A percentile compares a stretch with the other conserved stretches of the same genome.
These are phyloP conservation scores for Globisporangium parvum DNA, from an alignment of 352 stramenopile genomes.

Conservation along the genomic window DNA sequence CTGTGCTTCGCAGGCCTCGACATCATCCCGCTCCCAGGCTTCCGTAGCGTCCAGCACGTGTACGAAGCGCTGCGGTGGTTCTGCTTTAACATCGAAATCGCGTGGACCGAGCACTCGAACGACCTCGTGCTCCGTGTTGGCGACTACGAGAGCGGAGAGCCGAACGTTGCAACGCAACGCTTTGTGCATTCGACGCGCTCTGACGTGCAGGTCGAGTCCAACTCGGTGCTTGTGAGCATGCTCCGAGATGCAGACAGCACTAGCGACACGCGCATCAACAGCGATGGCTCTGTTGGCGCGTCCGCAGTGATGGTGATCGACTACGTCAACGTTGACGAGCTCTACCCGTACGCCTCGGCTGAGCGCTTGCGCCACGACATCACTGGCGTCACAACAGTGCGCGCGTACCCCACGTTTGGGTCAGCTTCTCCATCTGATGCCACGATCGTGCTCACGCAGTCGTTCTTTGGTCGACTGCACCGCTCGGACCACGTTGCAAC, in stretches of 20 bases:
- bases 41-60: conserved; percentile 4
- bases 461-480: conserved; percentile 2
- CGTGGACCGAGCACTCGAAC: conserved; percentile 16
- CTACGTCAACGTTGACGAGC: conserved; percentile 37
- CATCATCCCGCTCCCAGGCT: conserved; percentile 3
- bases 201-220: conserved; percentile 6
- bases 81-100: conserved; percentile 17
- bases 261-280: neutral
- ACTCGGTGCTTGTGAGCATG: conserved; percentile 5
- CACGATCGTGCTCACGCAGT: conserved; percentile 1
- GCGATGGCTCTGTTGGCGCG: conserved; percentile 4
- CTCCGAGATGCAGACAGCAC: neutral
- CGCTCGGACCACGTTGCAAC: neutral
- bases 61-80: conserved; percentile 5
- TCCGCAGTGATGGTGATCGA: conserved; percentile 33
- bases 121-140: conserved; percentile 33
- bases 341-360: conserved; percentile 21
- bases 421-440: too few relatives aligned
- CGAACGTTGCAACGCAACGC: conserved; percentile 6
- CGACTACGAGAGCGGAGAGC: conserved; percentile 12
- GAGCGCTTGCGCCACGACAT: conserved; percentile 18
- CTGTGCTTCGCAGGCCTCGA: conserved; percentile 21
- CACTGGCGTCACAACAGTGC: conserved; percentile 2
- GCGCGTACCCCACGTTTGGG: neutral
- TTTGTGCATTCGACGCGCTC: neutral